Evolutionary conservation across 306 rosid species (phyloP), one percentile per base, ranked within the genome.

Genomic region (Vigna mungo): DNA sequence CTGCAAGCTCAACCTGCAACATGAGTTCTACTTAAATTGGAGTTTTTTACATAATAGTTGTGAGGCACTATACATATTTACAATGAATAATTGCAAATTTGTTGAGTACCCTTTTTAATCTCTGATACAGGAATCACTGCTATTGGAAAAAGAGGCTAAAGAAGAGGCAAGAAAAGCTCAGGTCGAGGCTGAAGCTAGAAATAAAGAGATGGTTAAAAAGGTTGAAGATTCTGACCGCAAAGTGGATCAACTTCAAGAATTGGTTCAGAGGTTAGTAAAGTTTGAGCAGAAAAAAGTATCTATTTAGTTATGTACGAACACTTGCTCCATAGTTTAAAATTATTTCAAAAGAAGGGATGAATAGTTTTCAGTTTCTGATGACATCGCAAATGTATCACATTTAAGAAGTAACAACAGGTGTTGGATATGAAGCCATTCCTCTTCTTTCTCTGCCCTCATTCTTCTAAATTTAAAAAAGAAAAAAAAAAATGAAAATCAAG

Each of bases 191-290:
- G 98, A 96, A 80, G 89, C 86, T 55, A 91, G 86, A 88, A 92
- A 81, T 82, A 71, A 86, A 54, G 97, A 96, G 88, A 82, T 96
- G 82, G 41, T 78, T 72, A 87, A 89, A 85, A 93, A 83, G 72
- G 87, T 90, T 79, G 97, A 91, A 75, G 93, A 91, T 74, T 83
- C 96, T 39, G 88, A 89, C 54, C 90, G 81, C 74, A 96, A 87
- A 79, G 89, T 75, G 73, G 97, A 93, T 74, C 97, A 96, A 81
- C 94, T 93, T 67, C 99, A 96, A 84, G 99, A 92, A 89, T 80
- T 93, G 70, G 90, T 87, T 78, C 99, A 93, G 88, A 93, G 99
- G 99, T 93, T 83, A 80, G 98, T 83, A 74, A 56, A 72, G 75
- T 64, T 51, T 32, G 68, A 32, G 27, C 75, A 60, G 41, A 13